These are phyloP conservation scores for Diutina siamensis DNA, from an alignment of 1,139 yeast genomes.

Conservation along the genomic window DNA sequence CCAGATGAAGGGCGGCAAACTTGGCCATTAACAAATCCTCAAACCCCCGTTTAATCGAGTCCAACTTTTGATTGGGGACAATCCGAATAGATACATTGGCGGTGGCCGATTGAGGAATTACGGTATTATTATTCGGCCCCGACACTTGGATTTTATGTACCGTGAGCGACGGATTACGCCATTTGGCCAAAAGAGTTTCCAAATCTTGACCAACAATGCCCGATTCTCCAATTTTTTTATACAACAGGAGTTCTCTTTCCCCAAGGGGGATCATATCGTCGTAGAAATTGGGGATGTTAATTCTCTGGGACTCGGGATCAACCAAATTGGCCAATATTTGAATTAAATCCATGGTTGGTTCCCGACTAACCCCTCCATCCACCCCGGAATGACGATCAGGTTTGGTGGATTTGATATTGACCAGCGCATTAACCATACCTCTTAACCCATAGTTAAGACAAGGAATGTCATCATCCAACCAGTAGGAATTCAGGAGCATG, in stretches of 20 bases:
- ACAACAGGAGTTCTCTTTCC: slow-evolving; percentile 43
- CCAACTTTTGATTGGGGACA: slow-evolving; percentile 78
- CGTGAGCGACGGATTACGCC: slow-evolving; percentile 88
- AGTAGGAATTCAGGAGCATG: slow-evolving; percentile 77
- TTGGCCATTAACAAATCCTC: slow-evolving; percentile 30
- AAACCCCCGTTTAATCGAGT: slow-evolving; percentile 41
- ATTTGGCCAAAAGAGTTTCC: slow-evolving; percentile 60
- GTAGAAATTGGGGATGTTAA: slow-evolving; percentile 60
- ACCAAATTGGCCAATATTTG: slow-evolving; percentile 56
- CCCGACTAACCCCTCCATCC: slow-evolving; percentile 84
- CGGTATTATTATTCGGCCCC: slow-evolving; percentile 85
- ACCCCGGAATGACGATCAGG: slow-evolving; percentile 96
- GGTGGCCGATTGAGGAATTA: slow-evolving; percentile 72
- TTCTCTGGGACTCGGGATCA: slow-evolving; percentile 40
- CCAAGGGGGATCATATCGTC: slow-evolving; percentile 49
- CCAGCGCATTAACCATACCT: slow-evolving; percentile 77
- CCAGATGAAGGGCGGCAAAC: slow-evolving; percentile 40
- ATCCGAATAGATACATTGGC: slow-evolving; percentile 75
- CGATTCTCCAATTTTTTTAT: slow-evolving; percentile 45
- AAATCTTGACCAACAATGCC: slow-evolving; percentile 22
- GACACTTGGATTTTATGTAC: slow-evolving; percentile 79
- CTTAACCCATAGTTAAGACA: slow-evolving; percentile 89
- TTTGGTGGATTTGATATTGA: slow-evolving; percentile 54
- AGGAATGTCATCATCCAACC: slow-evolving; percentile 85
- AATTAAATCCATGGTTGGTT: slow-evolving; percentile 81